Conservation (phyloP, 1,139 yeast genomes). For the Lodderomyces theae region DNA sequence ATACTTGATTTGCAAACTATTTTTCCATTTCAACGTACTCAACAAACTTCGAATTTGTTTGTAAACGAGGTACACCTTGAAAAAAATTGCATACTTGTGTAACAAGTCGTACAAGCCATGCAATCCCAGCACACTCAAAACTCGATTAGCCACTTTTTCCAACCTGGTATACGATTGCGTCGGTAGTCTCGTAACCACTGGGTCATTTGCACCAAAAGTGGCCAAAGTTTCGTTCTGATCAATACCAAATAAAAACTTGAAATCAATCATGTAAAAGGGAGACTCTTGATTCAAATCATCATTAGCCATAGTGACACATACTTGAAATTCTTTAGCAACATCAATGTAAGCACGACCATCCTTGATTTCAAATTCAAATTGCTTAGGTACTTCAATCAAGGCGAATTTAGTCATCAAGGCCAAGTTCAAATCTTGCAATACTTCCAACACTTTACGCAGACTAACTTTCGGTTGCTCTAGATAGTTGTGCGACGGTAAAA, state of each 20-base stretch:
- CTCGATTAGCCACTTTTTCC: slow-evolving; percentile 57
- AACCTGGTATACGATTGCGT: slow-evolving; percentile 40
- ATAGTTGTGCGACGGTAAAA: slow-evolving; percentile 64
- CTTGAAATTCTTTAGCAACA: slow-evolving; percentile 58
- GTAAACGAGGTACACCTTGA: slow-evolving; percentile 69
- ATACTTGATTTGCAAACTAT: slow-evolving; percentile 64
- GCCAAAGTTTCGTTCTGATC: slow-evolving; percentile 35
- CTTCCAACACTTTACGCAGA: slow-evolving; percentile 56
- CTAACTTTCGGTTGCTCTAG: slow-evolving; percentile 51
- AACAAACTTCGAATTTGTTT: slow-evolving; percentile 56
- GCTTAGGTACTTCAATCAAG: slow-evolving; percentile 57
- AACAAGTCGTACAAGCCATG: slow-evolving; percentile 63
- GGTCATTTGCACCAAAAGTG: slow-evolving; percentile 22
- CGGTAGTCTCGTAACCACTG: slow-evolving; percentile 33
- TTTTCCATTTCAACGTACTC: slow-evolving; percentile 60
- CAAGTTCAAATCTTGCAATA: slow-evolving; percentile 68
- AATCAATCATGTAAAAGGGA: slow-evolving; percentile 76
- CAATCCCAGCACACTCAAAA: slow-evolving; percentile 52
- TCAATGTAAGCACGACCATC: slow-evolving; percentile 76
- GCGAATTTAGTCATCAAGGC: slow-evolving; percentile 76
- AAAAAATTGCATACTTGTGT: slow-evolving; percentile 68
- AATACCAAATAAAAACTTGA: slow-evolving; percentile 58
- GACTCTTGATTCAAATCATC: slow-evolving; percentile 19
- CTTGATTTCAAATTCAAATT: slow-evolving; percentile 61
- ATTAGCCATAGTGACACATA: slow-evolving; percentile 22